Base-by-base conservation (phyloP, 208 protist species). In the Leishmania martiniquensis region DNA sequence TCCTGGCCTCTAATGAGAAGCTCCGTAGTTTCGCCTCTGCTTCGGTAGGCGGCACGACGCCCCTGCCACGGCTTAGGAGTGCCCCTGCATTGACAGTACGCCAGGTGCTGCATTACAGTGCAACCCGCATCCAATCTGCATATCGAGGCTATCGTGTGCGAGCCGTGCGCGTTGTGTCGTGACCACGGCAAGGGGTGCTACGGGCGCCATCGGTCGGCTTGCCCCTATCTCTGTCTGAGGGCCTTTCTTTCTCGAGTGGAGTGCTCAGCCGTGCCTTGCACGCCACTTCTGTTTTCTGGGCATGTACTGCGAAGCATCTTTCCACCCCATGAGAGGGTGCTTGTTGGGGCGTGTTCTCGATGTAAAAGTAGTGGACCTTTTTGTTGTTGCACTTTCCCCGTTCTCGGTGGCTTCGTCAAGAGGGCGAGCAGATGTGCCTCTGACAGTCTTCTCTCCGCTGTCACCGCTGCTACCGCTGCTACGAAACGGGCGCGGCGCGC, bases 71-170 rank as follows among this genome's bases (percentile, higher is more conserved):
- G 20, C 69, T 39, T 4, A 74, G 51, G 34, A 2, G 29, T 4
- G 32, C 6, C 3, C 1, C 13, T 17, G 29, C 32, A 44, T 45
- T 7, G 47, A 74, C 72, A 12, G 72, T 20, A 37, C 68, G 32
- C 4, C 52, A 72, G 39, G 55, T 69, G 37, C 60, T 90, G 34
- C 77, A 85, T 7, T 20, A 63, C 34, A 80, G 72, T 51, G 85
- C 89, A 4, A 87, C 78, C 9, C 52, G 71, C 39, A 90, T 93
- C 75, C 89, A 93, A 78, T 29, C 82, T 7, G 76, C 59, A 6
- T 93, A 83, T 70, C 83, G 89, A 57, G 83, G 85, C 12, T 85
- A 81, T 25, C 74, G 57, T 72, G 69, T 60, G 20, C 69, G 69
- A 25, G 49, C 15, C 20, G 34, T 55, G 69, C 51, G 20, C 49